Evolutionary conservation across 176 grass and related monocot genomes (phyloP).

Genomic region (Panicum miliaceum): DNA sequence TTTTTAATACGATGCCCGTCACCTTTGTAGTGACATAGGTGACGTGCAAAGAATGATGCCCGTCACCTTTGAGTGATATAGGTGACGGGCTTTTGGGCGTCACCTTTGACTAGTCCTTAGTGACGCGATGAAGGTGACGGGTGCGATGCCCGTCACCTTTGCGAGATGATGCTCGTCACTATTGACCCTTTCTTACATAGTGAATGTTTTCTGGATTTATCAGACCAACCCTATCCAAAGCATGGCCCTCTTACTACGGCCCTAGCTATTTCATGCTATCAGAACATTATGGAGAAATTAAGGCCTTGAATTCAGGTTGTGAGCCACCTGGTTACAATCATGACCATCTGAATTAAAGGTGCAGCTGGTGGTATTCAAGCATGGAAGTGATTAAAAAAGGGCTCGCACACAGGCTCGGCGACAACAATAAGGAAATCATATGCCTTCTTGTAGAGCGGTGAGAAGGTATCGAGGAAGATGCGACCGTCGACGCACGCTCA

Average conservation of each 20-base stretch:
- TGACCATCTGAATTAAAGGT: conserved; percentile 13
- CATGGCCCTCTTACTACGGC: not conserved
- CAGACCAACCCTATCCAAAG: not conserved
- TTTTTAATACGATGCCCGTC: no score
- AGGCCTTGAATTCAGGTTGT: not conserved
- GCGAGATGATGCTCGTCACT: no score
- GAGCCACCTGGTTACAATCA: not conserved
- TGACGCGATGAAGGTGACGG: no score
- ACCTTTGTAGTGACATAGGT: no score
- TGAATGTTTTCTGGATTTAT: not conserved
- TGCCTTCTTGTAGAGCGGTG: conserved; percentile 93
- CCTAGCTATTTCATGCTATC: conserved; percentile 17
- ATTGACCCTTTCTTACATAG: no score
- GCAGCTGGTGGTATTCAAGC: not conserved
- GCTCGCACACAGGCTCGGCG: conserved; percentile 94
- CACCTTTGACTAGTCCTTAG: no score
- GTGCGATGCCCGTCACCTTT: no score
- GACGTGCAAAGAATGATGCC: no score
- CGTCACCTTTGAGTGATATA: no score
- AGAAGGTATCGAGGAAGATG: conserved; percentile 94
- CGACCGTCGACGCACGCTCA: conserved; percentile 92
- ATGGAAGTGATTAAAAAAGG: not conserved
- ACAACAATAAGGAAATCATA: conserved; percentile 98
- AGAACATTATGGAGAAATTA: not conserved
- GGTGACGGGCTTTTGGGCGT: no score